phyloP scores from a whole-genome alignment of 805 yeast genomes.

The Starmerella gropengiesseri region DNA sequence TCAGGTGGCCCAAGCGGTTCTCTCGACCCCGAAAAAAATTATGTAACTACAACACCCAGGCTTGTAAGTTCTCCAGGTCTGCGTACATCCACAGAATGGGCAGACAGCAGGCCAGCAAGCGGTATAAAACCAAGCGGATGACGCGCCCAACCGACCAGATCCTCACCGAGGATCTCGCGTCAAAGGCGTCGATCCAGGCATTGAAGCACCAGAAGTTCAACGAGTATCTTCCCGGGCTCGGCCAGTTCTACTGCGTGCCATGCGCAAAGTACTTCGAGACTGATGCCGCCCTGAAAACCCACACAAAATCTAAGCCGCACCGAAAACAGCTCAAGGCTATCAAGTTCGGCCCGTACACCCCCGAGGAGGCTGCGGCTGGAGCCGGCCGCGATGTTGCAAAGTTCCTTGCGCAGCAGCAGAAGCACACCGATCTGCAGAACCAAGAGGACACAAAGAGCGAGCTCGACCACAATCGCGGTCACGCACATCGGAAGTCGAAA shows the following conservation, averaged over 20 bases:
- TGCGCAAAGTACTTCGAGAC: slow-evolving; percentile 88
- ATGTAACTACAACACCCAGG: not conserved
- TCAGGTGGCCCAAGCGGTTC: too few relatives aligned
- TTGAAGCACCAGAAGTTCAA: slow-evolving; percentile 68
- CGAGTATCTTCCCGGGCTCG: slow-evolving; percentile 86
- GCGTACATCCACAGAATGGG: slow-evolving; percentile 19
- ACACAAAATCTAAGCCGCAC: slow-evolving; percentile 66
- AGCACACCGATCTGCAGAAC: slow-evolving; percentile 30
- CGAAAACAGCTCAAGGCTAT: slow-evolving; percentile 74
- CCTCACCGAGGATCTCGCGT: slow-evolving; percentile 54
- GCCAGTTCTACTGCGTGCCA: slow-evolving; percentile 86
- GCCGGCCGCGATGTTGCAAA: slow-evolving; percentile 64
- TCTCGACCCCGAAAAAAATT: slow-evolving; percentile 1
- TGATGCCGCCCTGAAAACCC: slow-evolving; percentile 59
- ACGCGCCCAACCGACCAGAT: slow-evolving; percentile 65
- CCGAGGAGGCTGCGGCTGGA: slow-evolving; percentile 84
- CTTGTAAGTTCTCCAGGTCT: too few relatives aligned
- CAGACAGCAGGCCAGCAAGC: slow-evolving; percentile 30
- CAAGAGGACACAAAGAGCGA: not conserved
- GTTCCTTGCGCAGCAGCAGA: slow-evolving; percentile 47
- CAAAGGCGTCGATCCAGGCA: slow-evolving; percentile 49
- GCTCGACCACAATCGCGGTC: not conserved
- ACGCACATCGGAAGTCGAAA: slow-evolving; percentile 9
- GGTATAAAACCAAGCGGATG: slow-evolving; percentile 58
- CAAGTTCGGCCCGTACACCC: slow-evolving; percentile 71